These are phyloP conservation scores for Caloboletus firmus DNA, from an alignment of 1,284 basidiomycete genomes.

Conservation along the genomic window DNA sequence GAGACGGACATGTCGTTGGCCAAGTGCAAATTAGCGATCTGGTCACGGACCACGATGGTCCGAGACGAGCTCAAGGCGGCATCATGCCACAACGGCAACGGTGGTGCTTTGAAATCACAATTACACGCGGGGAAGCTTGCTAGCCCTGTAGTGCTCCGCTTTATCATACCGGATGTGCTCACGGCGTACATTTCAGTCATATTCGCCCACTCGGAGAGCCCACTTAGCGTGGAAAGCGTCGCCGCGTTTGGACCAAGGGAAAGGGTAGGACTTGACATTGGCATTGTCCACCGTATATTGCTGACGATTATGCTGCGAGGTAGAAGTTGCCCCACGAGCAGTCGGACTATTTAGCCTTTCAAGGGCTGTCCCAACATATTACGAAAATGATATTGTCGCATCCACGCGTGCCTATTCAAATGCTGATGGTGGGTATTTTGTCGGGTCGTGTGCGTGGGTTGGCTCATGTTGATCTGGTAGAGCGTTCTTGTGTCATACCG, in stretches of 20 bases:
- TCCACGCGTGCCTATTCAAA: constrained; percentile 51
- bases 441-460: constrained; percentile 6
- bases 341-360: constrained; percentile 63
- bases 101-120: constrained; percentile 3
- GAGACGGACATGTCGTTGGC: constrained; percentile 2
- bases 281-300: background rate
- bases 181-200: constrained; percentile 56
- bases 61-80: constrained; percentile 16
- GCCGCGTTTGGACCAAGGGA: constrained; percentile 68
- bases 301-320: background rate
- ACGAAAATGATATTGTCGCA: constrained; percentile 55
- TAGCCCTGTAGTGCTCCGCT: constrained; percentile 47
- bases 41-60: constrained; percentile 40
- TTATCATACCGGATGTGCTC: constrained; percentile 60
- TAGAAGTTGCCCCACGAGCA: constrained; percentile 68
- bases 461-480: constrained; percentile 30
- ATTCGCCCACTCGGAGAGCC: constrained; percentile 31
- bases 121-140: constrained; percentile 20
- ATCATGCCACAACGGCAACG: background rate
- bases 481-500: constrained; percentile 53
- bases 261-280: constrained; percentile 42
- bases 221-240: constrained; percentile 56
- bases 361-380: constrained; percentile 63
- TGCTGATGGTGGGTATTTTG: constrained; percentile 42
- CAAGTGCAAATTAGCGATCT: constrained; percentile 48